Percentiles rank a stretch among this genome's conserved stretches.
These are phyloP conservation scores for Triticum turgidum DNA, from an alignment of 176 grass and related monocot species.

Conservation along the genomic window DNA sequence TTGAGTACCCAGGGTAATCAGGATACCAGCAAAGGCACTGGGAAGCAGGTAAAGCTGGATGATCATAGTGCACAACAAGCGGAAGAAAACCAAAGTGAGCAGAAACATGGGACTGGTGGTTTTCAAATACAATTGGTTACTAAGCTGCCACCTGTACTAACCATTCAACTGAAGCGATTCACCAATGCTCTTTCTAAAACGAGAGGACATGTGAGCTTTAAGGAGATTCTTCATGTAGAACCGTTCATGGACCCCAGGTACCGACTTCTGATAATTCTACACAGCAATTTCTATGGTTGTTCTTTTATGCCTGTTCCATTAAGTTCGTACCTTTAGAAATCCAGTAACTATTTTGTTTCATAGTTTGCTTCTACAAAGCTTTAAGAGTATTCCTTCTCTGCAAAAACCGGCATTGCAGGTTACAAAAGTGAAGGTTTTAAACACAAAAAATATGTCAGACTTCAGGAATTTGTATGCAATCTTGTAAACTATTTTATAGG, in stretches of 20 bases:
- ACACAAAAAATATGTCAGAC: not conserved
- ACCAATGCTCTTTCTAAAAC: conserved; percentile 38
- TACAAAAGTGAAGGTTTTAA: not conserved
- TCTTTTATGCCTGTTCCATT: not conserved
- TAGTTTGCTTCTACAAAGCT: conserved; percentile 16
- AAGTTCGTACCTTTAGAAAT: not conserved
- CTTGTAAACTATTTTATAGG: not conserved
- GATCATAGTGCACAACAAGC: not conserved
- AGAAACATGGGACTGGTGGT: conserved; percentile 24
- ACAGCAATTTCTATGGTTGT: not conserved
- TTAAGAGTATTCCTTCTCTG: not conserved
- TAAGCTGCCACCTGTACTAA: conserved; percentile 56
- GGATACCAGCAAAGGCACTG: not conserved
- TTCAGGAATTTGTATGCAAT: not conserved
- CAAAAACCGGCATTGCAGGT: not conserved
- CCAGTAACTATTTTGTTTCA: not conserved
- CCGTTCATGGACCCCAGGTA: conserved; percentile 74
- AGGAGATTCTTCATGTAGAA: conserved; percentile 62
- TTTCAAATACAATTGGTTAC: conserved; percentile 47
- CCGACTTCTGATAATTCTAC: not conserved
- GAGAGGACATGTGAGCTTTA: conserved; percentile 51
- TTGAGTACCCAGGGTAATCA: not conserved
- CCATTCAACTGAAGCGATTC: conserved; percentile 59
- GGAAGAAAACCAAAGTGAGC: conserved; percentile 22
- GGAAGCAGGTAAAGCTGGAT: conserved; percentile 8